A percentile compares a stretch with the other conserved stretches of the same genome.
Evolutionary conservation across 176 grass and related monocot genomes (phyloP).

Genomic region (Eleusine coracana): DNA sequence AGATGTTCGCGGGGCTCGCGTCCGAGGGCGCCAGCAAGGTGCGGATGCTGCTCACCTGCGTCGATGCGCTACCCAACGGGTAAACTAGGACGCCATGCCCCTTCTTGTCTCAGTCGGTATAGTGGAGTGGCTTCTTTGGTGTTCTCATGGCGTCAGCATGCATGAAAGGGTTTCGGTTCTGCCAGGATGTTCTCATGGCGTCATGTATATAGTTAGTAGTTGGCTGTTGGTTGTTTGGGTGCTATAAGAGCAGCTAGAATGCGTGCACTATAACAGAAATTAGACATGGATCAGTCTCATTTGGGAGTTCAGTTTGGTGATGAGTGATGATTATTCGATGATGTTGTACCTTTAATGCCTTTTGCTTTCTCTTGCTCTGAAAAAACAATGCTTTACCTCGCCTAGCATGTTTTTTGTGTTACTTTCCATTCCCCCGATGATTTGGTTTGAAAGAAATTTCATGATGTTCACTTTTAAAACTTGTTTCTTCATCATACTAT

Average conservation of each 20-base stretch:
- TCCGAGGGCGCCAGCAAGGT: conserved; percentile 71
- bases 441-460: not conserved
- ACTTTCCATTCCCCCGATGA: not conserved
- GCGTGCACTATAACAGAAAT: not conserved
- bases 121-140: not conserved
- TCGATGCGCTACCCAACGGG: conserved; percentile 62
- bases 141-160: not conserved
- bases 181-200: not conserved
- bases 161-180: not conserved
- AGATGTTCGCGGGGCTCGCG: conserved; percentile 76
- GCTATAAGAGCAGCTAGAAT: not conserved
- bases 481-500: not conserved
- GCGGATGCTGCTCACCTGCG: conserved; percentile 75
- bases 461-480: not conserved
- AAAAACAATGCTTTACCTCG: not conserved
- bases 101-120: not conserved
- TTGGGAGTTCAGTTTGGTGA: not conserved
- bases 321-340: not conserved
- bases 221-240: not conserved
- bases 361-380: too few relatives aligned
- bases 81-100: not conserved
- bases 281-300: not conserved
- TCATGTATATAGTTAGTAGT: not conserved
- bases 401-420: not conserved
- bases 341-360: not conserved